Evolutionary conservation across 106 monocot species (phyloP), one percentile per base, ranked within the genome.

Genomic region (Dendrobium catenatum): DNA sequence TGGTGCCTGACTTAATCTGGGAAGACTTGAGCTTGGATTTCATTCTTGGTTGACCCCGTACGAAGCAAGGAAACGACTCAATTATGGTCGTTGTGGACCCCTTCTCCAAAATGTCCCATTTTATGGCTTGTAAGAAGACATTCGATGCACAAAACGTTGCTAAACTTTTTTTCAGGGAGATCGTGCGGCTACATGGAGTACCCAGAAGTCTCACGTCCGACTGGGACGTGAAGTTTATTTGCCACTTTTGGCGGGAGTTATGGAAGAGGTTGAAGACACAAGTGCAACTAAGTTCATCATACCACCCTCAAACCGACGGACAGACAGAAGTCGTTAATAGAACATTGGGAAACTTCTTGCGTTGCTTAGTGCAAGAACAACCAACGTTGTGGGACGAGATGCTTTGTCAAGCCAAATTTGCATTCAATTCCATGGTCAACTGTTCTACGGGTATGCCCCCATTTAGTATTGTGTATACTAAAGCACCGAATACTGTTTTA

Each of bases 51-150:
- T 27, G 0, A 27, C 27, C 0, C 0, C 0, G 27, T 27, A 27
- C 27, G 27, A 27, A 27, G 27, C 27, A 0, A 27, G 27, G 27
- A 27, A 27, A 27, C 27, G 27, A 27, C 27, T 27, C 27, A 27
- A 27, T 27, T 27, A 27, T 27, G 27, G 27, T 27, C 27, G 27
- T 27, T 27, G 27, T 27, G 27, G 27, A 27, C 27, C 27, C 0
- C 27, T 27, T 27, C 27, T 80, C 79, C 1, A 80, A 80, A 16
- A 80, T 84, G 75, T 43, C 64, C 19, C 75, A 84, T 31, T 84
- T 84, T n/a, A 55, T 80, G 1, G 68, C 46, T 15, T 80, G 64
- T 24, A 77, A 41, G 20, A 76, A 80, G 0, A 80, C 49, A 9
- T 1, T 24, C 2, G 66, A 77, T 77, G 76, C 76, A 3, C 24